Base-by-base conservation (phyloP, 805 yeast genomes). In the Vanderwaltozyma polyspora region DNA sequence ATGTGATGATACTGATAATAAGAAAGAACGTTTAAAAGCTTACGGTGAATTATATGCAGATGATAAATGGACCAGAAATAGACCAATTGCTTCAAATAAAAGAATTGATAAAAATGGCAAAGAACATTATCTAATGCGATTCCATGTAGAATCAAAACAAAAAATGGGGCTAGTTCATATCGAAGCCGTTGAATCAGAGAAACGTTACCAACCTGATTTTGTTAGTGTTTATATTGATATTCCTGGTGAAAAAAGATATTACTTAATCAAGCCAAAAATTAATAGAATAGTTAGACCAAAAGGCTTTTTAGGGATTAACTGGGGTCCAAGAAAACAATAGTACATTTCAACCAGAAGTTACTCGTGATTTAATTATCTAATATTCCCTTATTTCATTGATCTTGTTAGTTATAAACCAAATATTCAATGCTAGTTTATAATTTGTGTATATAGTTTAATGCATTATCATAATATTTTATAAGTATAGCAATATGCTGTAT, bases 1-100 rank as follows among this genome's bases (percentile, higher is more conserved):
- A 19, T 68, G 78, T 41, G 48, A 63, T 13, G 59, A 57, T 30
- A 51, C 60, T 2, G 56, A 47, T 3, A 43, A 48, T 6, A 49
- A 66, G 3, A 76, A 74, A 8, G 71, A 68, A 35, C 71, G 83
- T 50, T 63, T 87, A 34, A 80, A 79, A 52, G 95, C 95, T 0
- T 79, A 81, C 50, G 95, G 95, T 31, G 93, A 81, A 45, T 57
- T 66, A 6, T 59, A 74, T 1, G 66, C 70, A 16, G 66, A 62
- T 31, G 89, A 82, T 51, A 74, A 74, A 48, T 84, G 95, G 89
- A 80, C 85, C 6, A 73, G 94, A 62, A 82, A 82, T 52, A 74
- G 95, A 60, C 95, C 95, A 2, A 73, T 83, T 27, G 74, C 76
- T 32, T 74, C 91, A 11, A 60, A 69, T 17, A 47, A 43, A 19